These are phyloP conservation scores for Blechomonas ayalai DNA, from an alignment of 208 protist genomes.

Conservation along the genomic window DNA sequence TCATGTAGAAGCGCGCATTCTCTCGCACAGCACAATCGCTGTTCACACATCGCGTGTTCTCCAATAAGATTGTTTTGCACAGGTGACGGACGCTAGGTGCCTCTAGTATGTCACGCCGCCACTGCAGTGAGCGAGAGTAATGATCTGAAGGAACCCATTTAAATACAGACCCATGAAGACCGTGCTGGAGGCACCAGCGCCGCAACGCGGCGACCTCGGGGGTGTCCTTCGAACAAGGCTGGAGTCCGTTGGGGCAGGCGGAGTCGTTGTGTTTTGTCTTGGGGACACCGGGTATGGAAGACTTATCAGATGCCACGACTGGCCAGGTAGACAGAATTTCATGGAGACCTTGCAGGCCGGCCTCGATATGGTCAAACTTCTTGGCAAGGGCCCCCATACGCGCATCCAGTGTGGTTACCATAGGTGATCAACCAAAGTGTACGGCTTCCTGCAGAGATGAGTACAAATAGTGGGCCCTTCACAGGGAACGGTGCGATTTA, in stretches of 20 bases:
- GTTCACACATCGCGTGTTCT: constrained; percentile 86
- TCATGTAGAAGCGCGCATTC: constrained; percentile 81
- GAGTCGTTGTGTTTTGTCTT: too few species aligned
- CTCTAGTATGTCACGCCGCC: constrained; percentile 66
- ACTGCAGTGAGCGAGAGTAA: constrained; percentile 75
- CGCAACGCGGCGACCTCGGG: constrained; percentile 56
- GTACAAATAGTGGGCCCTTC: too few species aligned
- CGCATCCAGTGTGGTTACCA: constrained; percentile 4
- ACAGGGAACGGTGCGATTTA: too few species aligned
- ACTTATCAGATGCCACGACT: too few species aligned
- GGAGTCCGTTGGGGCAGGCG: constrained; percentile 19
- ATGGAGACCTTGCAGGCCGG: constrained; percentile 9
- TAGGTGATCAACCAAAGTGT: neutral
- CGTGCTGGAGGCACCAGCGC: constrained; percentile 28
- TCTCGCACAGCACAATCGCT: constrained; percentile 45
- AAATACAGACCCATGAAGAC: constrained; percentile 53
- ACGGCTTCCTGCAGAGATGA: neutral
- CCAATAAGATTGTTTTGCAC: constrained; percentile 91
- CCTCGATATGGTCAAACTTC: constrained; percentile 10
- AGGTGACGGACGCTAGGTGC: constrained; percentile 74
- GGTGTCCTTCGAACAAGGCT: constrained; percentile 56
- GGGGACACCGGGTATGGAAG: too few species aligned
- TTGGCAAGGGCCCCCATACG: constrained; percentile 10
- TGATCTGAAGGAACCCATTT: constrained; percentile 85
- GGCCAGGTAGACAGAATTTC: too few species aligned